Evolutionary conservation across 805 yeast genomes (phyloP), one percentile per base, ranked within the genome.

Genomic region (Suhomyces vadensis): DNA sequence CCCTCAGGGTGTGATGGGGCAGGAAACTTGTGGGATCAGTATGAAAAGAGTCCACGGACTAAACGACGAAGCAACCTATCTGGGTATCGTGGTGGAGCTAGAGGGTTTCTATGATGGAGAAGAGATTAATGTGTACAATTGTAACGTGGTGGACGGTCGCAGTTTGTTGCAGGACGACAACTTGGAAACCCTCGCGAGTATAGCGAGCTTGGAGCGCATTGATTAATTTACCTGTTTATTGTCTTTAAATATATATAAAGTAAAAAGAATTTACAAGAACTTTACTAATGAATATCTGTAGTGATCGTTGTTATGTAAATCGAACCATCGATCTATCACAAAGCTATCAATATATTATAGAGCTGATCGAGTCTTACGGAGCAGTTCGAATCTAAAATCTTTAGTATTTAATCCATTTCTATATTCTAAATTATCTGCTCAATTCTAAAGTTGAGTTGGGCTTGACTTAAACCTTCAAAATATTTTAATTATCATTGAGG

Each of bases 21-120:
- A 23, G n/a, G n/a, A 9, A 6, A 20, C 4, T 17, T 29, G 33
- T 14, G 33, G 11, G 19, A 29, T 29, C 33, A 29, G 33, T 29
- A 14, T 29, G 20, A 29, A 16, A n/a, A 13, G 33, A 20, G 33
- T 29, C n/a, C 20, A 29, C 33, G n/a, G 9, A 8, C 47, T 41
- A 37, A 43, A 40, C 14, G 21, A 24, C 11, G 54, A 46, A 5
- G 16, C 44, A 16, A 48, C 50, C 10, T 23, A 37, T n/a, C 14
- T 11, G 9, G 74, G 73, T 2, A 43, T 56, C 20, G 44, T 63
- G 5, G 63, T 69, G 2, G 60, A 56, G 27, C 39, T 67, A 8
- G 56, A 57, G 33, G 73, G 66, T 1, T 57, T 50, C 39, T 69
- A 57, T 49, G 55, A 69, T 46, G 74, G 74, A 2, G 17, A 27